Evolutionary conservation across 2,329 filamentous ascomycete genomes (phyloP).

Genomic region (Calonectria hawksworthii): DNA sequence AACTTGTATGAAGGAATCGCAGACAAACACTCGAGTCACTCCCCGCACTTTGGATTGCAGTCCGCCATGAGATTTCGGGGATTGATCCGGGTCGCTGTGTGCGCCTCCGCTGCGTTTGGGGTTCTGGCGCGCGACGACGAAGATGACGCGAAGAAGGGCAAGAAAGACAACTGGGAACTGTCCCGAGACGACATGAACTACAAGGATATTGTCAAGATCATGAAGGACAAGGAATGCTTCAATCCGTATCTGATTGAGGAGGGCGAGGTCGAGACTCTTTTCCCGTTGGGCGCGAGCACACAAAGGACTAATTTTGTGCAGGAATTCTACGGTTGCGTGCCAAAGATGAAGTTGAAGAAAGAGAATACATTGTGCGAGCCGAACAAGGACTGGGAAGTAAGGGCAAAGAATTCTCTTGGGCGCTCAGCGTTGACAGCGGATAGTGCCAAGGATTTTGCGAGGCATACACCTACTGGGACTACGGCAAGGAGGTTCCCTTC

Average conservation of each 20-base stretch:
- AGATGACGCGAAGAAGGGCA: not conserved
- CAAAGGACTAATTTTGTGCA: not conserved
- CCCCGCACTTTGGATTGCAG: not conserved
- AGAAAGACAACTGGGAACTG: not conserved
- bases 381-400: not conserved
- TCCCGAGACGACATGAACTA: not conserved
- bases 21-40: not conserved
- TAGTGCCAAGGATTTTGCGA: slow-evolving; percentile 20
- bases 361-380: not conserved
- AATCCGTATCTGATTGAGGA: not conserved
- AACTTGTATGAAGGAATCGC: not conserved
- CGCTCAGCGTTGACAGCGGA: not conserved
- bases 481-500: slow-evolving; percentile 16
- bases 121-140: not conserved
- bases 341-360: not conserved
- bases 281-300: not conserved
- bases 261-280: not conserved
- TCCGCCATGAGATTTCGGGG: not conserved
- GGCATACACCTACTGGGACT: slow-evolving; percentile 1
- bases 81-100: not conserved
- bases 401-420: not conserved
- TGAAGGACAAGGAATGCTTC: not conserved
- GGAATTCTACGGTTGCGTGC: not conserved
- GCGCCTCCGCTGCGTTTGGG: not conserved
- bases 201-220: not conserved